Conservation (phyloP, 306 rosid genomes). For the Spatholobus suberectus region DNA sequence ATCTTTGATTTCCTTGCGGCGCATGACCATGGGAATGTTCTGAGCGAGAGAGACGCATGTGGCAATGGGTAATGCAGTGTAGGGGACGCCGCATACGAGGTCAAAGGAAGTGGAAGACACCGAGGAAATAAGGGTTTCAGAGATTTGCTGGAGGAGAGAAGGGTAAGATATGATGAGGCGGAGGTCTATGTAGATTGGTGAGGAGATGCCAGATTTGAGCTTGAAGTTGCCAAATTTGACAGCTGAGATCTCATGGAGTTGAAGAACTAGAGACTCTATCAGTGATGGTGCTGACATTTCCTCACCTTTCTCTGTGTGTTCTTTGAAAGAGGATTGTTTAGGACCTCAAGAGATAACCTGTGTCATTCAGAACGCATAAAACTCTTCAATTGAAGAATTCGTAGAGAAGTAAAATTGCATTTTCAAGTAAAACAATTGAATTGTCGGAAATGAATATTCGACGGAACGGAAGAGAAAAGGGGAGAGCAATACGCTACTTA, state of each 20-base stretch:
- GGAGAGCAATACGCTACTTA: no score
- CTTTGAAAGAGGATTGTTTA: not conserved
- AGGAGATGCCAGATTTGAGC: constrained; percentile 54
- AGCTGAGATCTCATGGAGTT: constrained; percentile 85
- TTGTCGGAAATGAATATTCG: no score
- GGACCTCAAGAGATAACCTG: constrained; percentile 19
- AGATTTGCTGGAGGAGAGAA: constrained; percentile 61
- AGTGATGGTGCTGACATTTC: constrained; percentile 52
- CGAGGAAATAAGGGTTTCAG: constrained; percentile 70
- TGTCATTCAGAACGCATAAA: not conserved
- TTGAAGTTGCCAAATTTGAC: constrained; percentile 89
- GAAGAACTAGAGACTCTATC: constrained; percentile 70
- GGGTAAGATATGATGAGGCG: no score
- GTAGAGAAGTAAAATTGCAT: not conserved
- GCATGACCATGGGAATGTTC: no score
- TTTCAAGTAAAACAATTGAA: no score
- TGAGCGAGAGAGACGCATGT: no score
- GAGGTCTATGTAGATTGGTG: no score
- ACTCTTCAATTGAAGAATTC: not conserved
- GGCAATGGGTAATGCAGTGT: constrained; percentile 47
- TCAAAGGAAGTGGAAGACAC: constrained; percentile 65
- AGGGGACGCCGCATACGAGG: constrained; percentile 85
- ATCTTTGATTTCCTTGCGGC: no score
- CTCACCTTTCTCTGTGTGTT: not conserved
- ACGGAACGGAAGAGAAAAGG: no score